Conservation (phyloP, 345 rosid species). For the Dipteronia sinensis region DNA sequence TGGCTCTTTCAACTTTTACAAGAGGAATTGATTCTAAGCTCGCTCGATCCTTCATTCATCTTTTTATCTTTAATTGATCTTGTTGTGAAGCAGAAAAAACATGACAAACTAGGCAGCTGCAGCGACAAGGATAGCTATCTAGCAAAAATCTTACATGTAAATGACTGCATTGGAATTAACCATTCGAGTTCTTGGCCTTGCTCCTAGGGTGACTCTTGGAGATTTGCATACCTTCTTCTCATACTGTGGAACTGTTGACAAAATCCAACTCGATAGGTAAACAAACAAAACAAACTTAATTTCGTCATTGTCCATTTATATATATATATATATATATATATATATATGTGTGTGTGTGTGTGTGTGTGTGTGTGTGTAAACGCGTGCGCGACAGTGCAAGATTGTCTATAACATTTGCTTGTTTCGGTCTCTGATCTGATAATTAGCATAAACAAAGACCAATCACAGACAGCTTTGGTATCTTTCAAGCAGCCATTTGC, state of each 20-base stretch:
- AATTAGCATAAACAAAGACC: slow-evolving; percentile 23
- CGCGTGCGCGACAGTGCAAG: too few relatives aligned
- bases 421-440: neutral
- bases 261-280: slow-evolving; percentile 35
- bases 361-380: neutral
- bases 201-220: slow-evolving; percentile 24
- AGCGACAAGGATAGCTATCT: too few relatives aligned
- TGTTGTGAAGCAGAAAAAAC: too few relatives aligned
- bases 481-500: slow-evolving; percentile 41
- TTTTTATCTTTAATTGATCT: too few relatives aligned
- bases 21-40: slow-evolving; percentile 6
- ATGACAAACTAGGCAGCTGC: too few relatives aligned
- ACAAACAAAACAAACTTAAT: neutral
- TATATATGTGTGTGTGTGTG: too few relatives aligned
- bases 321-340: too few relatives aligned
- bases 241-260: slow-evolving; percentile 43
- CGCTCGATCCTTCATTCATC: too few relatives aligned
- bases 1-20: neutral
- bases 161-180: slow-evolving; percentile 31
- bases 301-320: neutral
- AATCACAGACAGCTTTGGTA: slow-evolving; percentile 30
- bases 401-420: neutral
- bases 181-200: slow-evolving; percentile 35
- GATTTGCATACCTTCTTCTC: slow-evolving; percentile 43
- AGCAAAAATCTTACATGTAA: neutral